Base-by-base conservation (phyloP, 2,329 filamentous ascomycete species). In the Penicillium sp. region DNA sequence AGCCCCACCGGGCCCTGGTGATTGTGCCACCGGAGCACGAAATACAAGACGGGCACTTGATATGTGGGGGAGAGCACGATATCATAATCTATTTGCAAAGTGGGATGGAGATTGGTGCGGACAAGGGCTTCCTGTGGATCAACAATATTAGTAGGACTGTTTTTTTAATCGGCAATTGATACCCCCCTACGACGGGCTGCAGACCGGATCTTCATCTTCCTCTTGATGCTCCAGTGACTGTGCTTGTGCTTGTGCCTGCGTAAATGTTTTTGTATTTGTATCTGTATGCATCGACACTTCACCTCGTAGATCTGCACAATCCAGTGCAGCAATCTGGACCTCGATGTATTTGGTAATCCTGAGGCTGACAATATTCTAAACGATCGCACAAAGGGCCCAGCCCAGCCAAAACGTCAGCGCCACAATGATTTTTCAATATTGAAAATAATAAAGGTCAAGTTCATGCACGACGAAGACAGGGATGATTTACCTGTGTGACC, bases 61-160 rank as follows among this genome's bases (percentile, higher is more conserved):
- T 93, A 94, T 60, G 88, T 91, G 59, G 89, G 86, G 69, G 92
- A 91, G 63, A 91, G 82, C 71, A 91, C 84, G 70, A 93, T 87
- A 75, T 92, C 89, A 79, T 93, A 93, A 63, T 85, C 83, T 67
- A 91, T 86, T 57, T 75, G 69, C 83, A 80, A 59, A 80, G 79
- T 65, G 75, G 74, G 62, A 77, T 78, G 61, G 56, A 61, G 55
- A 53, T 68, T 56, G 54, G 67, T 63, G 56, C 75, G 78, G 63
- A 81, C 69, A 62, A 82, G 76, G 58, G 79, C 77, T 71, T 82
- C 80, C 73, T 80, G 65, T 56, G 54, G 54, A 58, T 60, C 56
- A 62, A 60, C 33, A 56, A 54, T 44, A 54, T 44, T 5, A 60
- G 60, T 47, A 69, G 62, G 53, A 58, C 53, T 28, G 45, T 40